Percentiles rank a stretch among this genome's conserved stretches.
phyloP scores from a whole-genome alignment of 2,329 filamentous ascomycete species.

The Pestalotiopsis sp. region DNA sequence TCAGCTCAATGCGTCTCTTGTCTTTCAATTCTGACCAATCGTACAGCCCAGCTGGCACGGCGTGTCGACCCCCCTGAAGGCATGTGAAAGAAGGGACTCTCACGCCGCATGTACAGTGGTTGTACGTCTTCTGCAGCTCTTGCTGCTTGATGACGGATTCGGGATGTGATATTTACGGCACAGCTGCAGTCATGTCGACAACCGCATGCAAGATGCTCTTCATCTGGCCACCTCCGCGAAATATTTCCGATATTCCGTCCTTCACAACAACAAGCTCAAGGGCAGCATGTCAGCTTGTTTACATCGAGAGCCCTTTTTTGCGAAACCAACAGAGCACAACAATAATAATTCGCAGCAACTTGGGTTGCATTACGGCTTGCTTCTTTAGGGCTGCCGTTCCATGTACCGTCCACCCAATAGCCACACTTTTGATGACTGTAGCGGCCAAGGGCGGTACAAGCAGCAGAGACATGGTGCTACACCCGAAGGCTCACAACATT shows the following conservation, averaged over 20 bases:
- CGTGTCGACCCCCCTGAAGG: background rate
- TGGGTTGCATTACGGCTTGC: background rate
- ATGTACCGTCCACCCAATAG: background rate
- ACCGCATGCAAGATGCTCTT: background rate
- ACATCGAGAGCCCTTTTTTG: background rate
- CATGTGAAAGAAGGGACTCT: background rate
- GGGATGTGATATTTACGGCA: background rate
- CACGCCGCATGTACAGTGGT: background rate
- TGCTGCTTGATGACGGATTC: slow-evolving; percentile 3
- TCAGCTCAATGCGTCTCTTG: background rate
- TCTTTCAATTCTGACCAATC: background rate
- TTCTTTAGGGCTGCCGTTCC: background rate
- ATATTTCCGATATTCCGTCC: background rate
- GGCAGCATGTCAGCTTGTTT: background rate
- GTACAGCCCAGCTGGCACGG: background rate
- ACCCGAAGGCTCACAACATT: slow-evolving; percentile 13
- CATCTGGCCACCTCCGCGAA: background rate
- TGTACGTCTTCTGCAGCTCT: background rate
- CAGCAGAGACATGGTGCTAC: background rate
- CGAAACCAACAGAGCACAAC: background rate
- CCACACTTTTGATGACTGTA: background rate
- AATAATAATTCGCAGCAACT: background rate
- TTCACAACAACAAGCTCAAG: background rate
- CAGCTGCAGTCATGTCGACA: background rate
- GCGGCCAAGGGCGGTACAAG: background rate